Percentiles rank a stretch among this genome's conserved stretches.
Evolutionary conservation across 75 land plant species (phyloP).

Genomic region (Larix kaempferi): DNA sequence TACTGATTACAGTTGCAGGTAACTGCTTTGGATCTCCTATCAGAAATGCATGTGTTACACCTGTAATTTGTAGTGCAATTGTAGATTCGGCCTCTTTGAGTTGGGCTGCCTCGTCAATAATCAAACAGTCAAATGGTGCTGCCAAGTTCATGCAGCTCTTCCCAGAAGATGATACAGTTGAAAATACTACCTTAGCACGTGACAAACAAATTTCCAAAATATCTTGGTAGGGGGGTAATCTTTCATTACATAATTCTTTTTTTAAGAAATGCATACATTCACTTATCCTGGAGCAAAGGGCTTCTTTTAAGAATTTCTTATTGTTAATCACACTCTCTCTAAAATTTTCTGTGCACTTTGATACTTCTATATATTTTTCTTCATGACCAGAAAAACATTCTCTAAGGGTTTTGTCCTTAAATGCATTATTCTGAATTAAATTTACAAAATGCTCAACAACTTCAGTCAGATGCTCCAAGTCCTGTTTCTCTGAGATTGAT

Average conservation of each 20-base stretch:
- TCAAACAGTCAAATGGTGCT: constrained; percentile 70
- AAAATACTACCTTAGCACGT: constrained; percentile 75
- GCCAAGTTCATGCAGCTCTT: constrained; percentile 13
- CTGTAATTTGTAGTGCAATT: neutral
- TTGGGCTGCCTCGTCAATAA: constrained; percentile 99
- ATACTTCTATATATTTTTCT: neutral
- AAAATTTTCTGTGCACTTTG: neutral
- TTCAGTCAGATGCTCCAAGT: neutral
- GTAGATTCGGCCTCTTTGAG: constrained; percentile 10
- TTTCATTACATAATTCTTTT: neutral
- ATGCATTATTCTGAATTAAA: neutral
- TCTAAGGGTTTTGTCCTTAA: neutral
- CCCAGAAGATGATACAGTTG: constrained; percentile 53
- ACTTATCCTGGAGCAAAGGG: neutral
- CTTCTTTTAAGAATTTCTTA: neutral
- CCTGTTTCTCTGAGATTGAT: neutral
- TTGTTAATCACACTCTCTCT: neutral
- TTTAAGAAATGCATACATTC: neutral
- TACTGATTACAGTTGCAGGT: constrained; percentile 91
- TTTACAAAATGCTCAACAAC: neutral
- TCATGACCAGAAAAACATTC: neutral
- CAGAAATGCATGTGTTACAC: neutral
- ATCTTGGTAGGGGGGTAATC: neutral
- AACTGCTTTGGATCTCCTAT: constrained; percentile 99
- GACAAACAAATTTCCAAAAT: too few species aligned